phyloP scores from a whole-genome alignment of 2,329 filamentous ascomycete species.

The Lachnellula suecica region DNA sequence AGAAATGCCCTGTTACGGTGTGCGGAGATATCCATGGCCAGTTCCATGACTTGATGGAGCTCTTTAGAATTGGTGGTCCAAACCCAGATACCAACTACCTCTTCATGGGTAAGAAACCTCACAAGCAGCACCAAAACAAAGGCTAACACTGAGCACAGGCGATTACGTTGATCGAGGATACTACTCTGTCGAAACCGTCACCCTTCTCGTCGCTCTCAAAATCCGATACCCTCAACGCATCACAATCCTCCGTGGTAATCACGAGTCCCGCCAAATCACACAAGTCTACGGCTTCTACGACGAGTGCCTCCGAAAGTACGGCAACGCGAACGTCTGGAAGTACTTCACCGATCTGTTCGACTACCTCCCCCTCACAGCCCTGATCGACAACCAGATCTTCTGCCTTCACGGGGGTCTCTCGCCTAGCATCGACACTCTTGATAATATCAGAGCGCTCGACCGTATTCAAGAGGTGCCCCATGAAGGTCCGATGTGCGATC shows the following conservation, averaged over 20 bases:
- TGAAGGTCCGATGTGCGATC: constrained; percentile 96
- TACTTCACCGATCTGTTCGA: constrained; percentile 99
- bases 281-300: constrained; percentile 99
- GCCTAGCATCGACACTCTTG: constrained; percentile 92
- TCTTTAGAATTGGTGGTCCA: constrained; percentile 97
- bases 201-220: constrained; percentile 92
- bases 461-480: constrained; percentile 98
- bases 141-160: constrained; percentile 50
- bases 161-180: constrained; percentile 99
- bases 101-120: constrained; percentile 78
- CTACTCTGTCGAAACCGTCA: constrained; percentile 98
- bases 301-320: constrained; percentile 97
- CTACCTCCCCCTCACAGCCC: constrained; percentile 92
- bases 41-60: constrained; percentile 98
- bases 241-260: constrained; percentile 97
- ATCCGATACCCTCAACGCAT: constrained; percentile 97
- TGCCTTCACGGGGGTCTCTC: constrained; percentile 96
- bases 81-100: constrained; percentile 99
- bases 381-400: constrained; percentile 99
- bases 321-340: constrained; percentile 99
- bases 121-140: constrained; percentile 1
- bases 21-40: constrained; percentile 99
- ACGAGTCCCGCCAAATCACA: constrained; percentile 98
- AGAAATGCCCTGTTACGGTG: constrained; percentile 99
- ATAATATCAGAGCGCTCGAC: constrained; percentile 93